These are phyloP conservation scores for Sparassis latifolia DNA, from an alignment of 1,284 basidiomycete genomes.

Conservation along the genomic window DNA sequence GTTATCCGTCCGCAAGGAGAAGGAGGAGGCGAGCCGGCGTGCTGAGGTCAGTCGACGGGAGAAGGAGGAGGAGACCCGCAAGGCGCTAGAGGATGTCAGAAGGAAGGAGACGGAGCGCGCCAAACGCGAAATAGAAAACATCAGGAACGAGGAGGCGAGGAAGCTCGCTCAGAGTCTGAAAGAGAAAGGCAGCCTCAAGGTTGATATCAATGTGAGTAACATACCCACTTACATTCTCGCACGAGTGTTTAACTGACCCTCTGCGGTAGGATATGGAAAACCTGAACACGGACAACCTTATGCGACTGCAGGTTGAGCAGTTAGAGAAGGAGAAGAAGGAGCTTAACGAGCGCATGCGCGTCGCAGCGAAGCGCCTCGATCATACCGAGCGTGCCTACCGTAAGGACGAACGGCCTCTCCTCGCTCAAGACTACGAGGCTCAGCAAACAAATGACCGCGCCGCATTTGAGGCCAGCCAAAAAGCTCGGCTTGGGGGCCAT, in stretches of 20 bases:
- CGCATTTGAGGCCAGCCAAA: constrained; percentile 64
- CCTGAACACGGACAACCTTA: constrained; percentile 84
- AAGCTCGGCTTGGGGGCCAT: constrained; percentile 55
- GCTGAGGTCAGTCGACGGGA: constrained; percentile 68
- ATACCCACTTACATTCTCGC: not conserved
- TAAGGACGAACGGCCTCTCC: constrained; percentile 87
- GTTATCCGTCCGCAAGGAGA: constrained; percentile 81
- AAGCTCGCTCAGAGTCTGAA: constrained; percentile 86
- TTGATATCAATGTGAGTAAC: constrained; percentile 67
- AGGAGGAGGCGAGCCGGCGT: constrained; percentile 80
- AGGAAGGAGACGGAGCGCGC: constrained; percentile 77
- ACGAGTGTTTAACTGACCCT: no score
- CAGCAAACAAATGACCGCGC: constrained; percentile 78
- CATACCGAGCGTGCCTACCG: constrained; percentile 95
- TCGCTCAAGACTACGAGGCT: constrained; percentile 82
- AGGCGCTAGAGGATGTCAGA: constrained; percentile 64
- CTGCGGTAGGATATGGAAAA: constrained; percentile 66
- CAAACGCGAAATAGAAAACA: constrained; percentile 77
- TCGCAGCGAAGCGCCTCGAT: constrained; percentile 88
- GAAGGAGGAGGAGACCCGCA: constrained; percentile 69
- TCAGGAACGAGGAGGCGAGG: constrained; percentile 81
- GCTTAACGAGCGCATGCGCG: constrained; percentile 76
- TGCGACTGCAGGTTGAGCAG: constrained; percentile 90
- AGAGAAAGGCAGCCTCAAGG: constrained; percentile 82
- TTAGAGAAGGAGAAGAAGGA: constrained; percentile 97